Evolutionary conservation across 495 filamentous ascomycete species (phyloP).

Genomic region (Parachaetomium inaequale): DNA sequence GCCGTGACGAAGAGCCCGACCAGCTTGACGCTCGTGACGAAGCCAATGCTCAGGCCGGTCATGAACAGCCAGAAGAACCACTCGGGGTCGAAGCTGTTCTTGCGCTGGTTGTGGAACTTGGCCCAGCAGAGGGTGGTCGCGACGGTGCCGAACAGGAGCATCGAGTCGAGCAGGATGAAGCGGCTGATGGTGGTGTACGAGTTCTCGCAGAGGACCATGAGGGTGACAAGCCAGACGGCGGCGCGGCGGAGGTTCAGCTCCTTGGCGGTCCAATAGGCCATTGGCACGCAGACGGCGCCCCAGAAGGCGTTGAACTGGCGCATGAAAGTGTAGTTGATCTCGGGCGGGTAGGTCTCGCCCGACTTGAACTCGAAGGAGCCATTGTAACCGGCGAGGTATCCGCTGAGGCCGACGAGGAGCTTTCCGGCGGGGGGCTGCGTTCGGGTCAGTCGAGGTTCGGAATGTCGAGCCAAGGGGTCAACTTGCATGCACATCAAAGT

Average conservation of each 20-base stretch:
- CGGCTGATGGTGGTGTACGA: conserved; percentile 98
- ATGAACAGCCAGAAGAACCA: conserved; percentile 92
- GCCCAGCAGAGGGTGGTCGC: conserved; percentile 95
- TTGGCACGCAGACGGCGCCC: conserved; percentile 84
- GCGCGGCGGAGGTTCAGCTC: conserved; percentile 81
- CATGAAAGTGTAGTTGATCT: conserved; percentile 98
- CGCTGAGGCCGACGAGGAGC: conserved; percentile 95
- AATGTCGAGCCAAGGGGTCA: conserved; percentile 7
- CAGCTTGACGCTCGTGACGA: conserved; percentile 97
- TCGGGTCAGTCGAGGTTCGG: conserved; percentile 8
- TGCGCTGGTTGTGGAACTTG: conserved; percentile 83
- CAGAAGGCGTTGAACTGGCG: conserved; percentile 94
- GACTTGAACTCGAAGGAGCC: conserved; percentile 99
- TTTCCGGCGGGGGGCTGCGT: conserved; percentile 86
- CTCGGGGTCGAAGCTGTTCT: conserved; percentile 76
- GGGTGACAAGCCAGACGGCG: conserved; percentile 88
- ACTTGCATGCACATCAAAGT: conserved; percentile 80
- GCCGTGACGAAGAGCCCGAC: conserved; percentile 94
- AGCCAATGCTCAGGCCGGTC: conserved; percentile 91
- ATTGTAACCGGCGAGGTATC: conserved; percentile 95
- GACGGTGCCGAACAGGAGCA: conserved; percentile 97
- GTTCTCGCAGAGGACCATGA: conserved; percentile 98
- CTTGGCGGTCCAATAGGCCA: conserved; percentile 92
- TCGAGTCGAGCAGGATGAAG: conserved; percentile 96
- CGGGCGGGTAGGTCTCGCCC: conserved; percentile 87